Evolutionary conservation across 139 green algal species (phyloP), one percentile per base, ranked within the genome.

Genomic region (Chlamydomonas sphaeroides): DNA sequence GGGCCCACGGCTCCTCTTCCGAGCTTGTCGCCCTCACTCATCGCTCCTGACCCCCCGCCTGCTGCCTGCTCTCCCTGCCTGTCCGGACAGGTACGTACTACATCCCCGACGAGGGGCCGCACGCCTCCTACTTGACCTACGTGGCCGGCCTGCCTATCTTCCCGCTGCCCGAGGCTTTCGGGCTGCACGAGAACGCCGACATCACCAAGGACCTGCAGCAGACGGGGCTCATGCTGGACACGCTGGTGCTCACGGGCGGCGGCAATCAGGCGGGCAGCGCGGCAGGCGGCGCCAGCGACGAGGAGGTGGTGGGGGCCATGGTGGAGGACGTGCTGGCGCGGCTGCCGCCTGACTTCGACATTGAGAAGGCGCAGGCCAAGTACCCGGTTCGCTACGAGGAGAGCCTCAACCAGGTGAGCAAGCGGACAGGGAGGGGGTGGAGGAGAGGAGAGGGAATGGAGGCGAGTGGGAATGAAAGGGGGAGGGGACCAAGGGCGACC

Each of bases 181-280:
- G 93, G 3, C 89, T 95, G 71, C 93, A 96, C 69, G 87, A 90
- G 25, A 96, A 96, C 74, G 93, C 92, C 5, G 90, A 94, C 80
- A 96, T 95, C 79, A 90, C 89, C 26, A 93, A 94, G 71, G 92
- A 91, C 75, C 74, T 93, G 76, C 67, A 84, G 56, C 56, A 85
- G 65, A 67, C 69, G 7, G 41, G 85, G 25, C 59, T 87, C 11
- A 88, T 96, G 84, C 88, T 96, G n/a, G 68, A 83, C 45, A 93
- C 85, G 45, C 84, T 96, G 67, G 70, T 94, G 51, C 63, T 84
- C 21, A 94, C 91, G 38, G 85, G 88, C 26, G 90, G 90, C 23
- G 81, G 73, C 42, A 77, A 45, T 6, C 85, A 68, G 1, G 82
- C 83, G 80, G 59, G 32, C 70, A 36, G 61, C 17, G 76, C 45